These are phyloP conservation scores for Citrus sinensis DNA, from an alignment of 345 rosid species.

Conservation along the genomic window DNA sequence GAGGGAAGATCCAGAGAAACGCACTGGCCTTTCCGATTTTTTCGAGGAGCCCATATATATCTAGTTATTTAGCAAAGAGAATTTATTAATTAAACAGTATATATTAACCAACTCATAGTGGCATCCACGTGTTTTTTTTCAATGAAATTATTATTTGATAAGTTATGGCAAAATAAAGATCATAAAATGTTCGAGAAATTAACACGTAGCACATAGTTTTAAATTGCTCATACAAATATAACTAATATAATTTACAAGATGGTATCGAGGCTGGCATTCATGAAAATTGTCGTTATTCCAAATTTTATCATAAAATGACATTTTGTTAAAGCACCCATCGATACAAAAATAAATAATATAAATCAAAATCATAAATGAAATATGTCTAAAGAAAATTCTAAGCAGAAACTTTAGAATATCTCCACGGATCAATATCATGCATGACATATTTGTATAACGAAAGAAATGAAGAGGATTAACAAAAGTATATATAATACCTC, in stretches of 20 bases:
- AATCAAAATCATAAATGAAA: not conserved
- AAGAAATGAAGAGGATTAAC: not conserved
- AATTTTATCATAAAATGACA: too few species aligned
- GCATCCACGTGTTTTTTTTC: too few species aligned
- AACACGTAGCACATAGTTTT: too few species aligned
- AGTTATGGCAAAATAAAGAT: too few species aligned
- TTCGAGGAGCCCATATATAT: not conserved
- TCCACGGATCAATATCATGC: not conserved
- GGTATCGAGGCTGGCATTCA: too few species aligned
- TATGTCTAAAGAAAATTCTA: not conserved
- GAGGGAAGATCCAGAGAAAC: not conserved
- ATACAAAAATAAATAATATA: not conserved
- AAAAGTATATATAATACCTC: conserved; percentile 27
- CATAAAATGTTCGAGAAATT: not conserved
- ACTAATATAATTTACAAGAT: too few species aligned
- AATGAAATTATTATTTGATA: not conserved
- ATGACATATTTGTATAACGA: not conserved
- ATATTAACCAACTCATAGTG: not conserved
- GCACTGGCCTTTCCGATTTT: not conserved
- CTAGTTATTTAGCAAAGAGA: not conserved
- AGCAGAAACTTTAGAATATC: not conserved
- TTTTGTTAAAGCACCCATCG: not conserved
- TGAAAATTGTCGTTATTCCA: too few species aligned
- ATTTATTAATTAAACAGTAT: not conserved
- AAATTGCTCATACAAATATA: too few species aligned